Base-by-base conservation (phyloP, 2,329 filamentous ascomycete species). In the Verticillium zaregamsianum region DNA sequence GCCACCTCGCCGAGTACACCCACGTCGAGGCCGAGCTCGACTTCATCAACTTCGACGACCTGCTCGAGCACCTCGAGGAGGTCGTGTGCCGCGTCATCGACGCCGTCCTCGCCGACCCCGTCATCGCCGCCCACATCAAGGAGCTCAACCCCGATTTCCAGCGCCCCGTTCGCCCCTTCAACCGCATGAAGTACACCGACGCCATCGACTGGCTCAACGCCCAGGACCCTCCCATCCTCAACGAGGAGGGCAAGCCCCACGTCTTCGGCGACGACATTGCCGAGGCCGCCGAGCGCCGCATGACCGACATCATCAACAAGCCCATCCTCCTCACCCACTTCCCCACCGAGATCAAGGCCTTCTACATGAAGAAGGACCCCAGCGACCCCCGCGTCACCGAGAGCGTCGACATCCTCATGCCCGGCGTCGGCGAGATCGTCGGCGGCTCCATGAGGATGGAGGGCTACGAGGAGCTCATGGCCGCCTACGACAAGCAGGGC, bases 301-400 rank as follows among this genome's bases (percentile, higher is more conserved):
- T 99, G 95, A 98, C 94, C 1, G 95, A 99, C 75, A 90, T 90
- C 69, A 96, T 99, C 82, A 95, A 96, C 87, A 82, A 87, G 60
- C 95, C 95, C 65, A 97, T 99, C 76, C 92, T 98, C 82, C 84
- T 98, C 52, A 98, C 94, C 2, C 94, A 98, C 79, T 99, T 99
- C 86, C 95, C 95, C 23, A 89, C 89, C 63, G 92, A 94, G 80
- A 97, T 99, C 84, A 99, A 99, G 84, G 91, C 95, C 1, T 99
- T 99, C 77, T 99, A 99, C 85, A 99, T 99, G 95, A 90, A 93
- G 79, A 93, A 90, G 78, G 95, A 94, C 69, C 81, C 83, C 54
- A 78, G 84, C 33, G 95, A 99, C 73, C 80, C 78, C 33, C 86
- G 93, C 31, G 92, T 97, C 32, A 99, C 95, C 0, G 94, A 99